Evolutionary conservation across 805 yeast species (phyloP).

Genomic region (Wickerhamiella lipophila): DNA sequence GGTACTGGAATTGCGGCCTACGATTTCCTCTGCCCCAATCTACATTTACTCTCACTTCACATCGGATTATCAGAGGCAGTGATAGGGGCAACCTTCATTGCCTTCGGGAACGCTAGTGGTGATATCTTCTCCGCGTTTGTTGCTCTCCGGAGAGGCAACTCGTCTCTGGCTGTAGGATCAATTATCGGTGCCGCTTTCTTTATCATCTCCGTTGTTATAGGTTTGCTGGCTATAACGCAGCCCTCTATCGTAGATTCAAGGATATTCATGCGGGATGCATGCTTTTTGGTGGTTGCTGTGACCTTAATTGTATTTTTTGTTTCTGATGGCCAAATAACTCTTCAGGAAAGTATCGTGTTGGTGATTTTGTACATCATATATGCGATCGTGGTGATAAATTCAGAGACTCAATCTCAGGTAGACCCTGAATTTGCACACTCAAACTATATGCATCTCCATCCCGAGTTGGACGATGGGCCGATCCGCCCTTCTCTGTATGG

Average conservation of each 20-base stretch:
- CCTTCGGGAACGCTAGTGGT: slow-evolving; percentile 87
- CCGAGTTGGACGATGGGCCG: slow-evolving; percentile 3
- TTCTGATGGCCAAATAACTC: slow-evolving; percentile 41
- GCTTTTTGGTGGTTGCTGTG: slow-evolving; percentile 42
- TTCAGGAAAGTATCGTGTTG: slow-evolving; percentile 47
- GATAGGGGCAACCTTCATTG: slow-evolving; percentile 76
- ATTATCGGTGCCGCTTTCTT: slow-evolving; percentile 84
- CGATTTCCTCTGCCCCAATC: slow-evolving; percentile 68
- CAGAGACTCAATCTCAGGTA: neutral
- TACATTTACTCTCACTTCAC: slow-evolving; percentile 49
- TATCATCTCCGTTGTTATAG: slow-evolving; percentile 66
- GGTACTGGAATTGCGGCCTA: slow-evolving; percentile 70
- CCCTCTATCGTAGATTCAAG: neutral
- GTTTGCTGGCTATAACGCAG: slow-evolving; percentile 52
- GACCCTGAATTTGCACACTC: slow-evolving; percentile 1
- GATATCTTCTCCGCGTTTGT: slow-evolving; percentile 76
- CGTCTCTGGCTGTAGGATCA: slow-evolving; percentile 77
- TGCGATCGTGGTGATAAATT: slow-evolving; percentile 36
- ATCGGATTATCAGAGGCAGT: slow-evolving; percentile 60
- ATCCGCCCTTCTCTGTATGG: slow-evolving; percentile 5
- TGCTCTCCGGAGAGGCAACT: slow-evolving; percentile 61
- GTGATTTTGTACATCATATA: slow-evolving; percentile 45
- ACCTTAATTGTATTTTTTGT: slow-evolving; percentile 40
- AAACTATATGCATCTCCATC: slow-evolving; percentile 2
- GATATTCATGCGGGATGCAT: slow-evolving; percentile 46